These are phyloP conservation scores for Closterium sp. DNA, from an alignment of 139 green algal species.

Conservation along the genomic window DNA sequence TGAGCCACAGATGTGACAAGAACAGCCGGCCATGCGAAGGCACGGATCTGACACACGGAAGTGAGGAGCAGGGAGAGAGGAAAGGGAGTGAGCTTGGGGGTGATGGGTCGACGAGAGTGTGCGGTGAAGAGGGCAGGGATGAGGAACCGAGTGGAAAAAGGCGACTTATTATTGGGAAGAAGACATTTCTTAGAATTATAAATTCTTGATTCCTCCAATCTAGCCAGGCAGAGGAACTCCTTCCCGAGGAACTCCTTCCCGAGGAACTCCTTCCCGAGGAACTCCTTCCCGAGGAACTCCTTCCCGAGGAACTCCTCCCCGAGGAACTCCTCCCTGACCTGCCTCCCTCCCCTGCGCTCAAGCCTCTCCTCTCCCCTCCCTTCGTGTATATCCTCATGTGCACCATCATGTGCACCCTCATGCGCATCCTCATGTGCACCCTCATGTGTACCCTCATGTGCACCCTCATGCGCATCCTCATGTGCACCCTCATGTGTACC, in stretches of 20 bases:
- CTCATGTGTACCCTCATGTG: not conserved
- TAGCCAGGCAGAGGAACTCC: no score
- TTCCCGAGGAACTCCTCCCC: no score
- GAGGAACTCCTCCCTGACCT: no score
- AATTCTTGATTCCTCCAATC: no score
- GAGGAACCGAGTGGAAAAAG: not conserved
- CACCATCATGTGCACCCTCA: no score
- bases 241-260: no score
- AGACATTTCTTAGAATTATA: no score
- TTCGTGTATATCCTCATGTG: not conserved
- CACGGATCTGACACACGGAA: conserved; percentile 25
- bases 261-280: no score
- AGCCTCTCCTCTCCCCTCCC: no score
- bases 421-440: not conserved
- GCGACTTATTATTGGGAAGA: not conserved
- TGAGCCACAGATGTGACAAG: conserved; percentile 34
- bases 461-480: no score
- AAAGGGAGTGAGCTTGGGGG: not conserved
- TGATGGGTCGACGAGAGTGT: not conserved
- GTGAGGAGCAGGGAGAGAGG: not conserved
- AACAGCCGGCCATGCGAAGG: conserved; percentile 31
- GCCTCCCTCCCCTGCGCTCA: not conserved
- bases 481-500: no score
- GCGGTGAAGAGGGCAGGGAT: not conserved
- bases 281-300: no score